Conservation (phyloP, 768 basidiomycete species). For the Suillus ampliporus region DNA sequence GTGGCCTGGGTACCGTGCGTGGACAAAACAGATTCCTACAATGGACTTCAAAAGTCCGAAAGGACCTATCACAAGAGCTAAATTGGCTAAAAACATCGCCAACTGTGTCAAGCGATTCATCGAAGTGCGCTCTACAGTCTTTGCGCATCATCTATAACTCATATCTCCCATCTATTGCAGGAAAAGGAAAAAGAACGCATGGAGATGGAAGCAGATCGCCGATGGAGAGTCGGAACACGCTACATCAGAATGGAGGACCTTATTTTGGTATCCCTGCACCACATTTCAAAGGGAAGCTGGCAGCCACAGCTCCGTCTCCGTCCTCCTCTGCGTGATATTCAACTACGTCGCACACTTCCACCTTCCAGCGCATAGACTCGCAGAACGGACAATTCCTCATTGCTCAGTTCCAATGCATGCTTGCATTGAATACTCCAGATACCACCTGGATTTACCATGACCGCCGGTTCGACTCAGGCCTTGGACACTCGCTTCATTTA, state of each 20-base stretch:
- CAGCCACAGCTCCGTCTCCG: constrained; percentile 74
- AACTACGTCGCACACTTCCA: neutral
- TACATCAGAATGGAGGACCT: constrained; percentile 70
- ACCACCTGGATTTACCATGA: neutral
- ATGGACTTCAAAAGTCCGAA: constrained; percentile 82
- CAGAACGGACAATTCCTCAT: too few species aligned
- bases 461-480: too few species aligned
- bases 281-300: constrained; percentile 84
- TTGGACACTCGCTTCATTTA: neutral
- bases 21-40: constrained; percentile 84
- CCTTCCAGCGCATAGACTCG: neutral
- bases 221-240: constrained; percentile 65
- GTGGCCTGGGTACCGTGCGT: constrained; percentile 83
- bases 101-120: constrained; percentile 78
- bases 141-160: constrained; percentile 5
- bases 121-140: constrained; percentile 42
- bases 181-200: constrained; percentile 53
- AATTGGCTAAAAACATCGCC: constrained; percentile 80
- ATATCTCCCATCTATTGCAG: constrained; percentile 37
- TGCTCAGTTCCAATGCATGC: neutral
- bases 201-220: constrained; percentile 66
- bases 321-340: neutral
- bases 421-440: neutral
- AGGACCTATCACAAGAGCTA: constrained; percentile 74
- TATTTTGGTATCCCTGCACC: constrained; percentile 78